These are phyloP conservation scores for Filobasidium wieringae DNA, from an alignment of 768 basidiomycete species.

Conservation along the genomic window DNA sequence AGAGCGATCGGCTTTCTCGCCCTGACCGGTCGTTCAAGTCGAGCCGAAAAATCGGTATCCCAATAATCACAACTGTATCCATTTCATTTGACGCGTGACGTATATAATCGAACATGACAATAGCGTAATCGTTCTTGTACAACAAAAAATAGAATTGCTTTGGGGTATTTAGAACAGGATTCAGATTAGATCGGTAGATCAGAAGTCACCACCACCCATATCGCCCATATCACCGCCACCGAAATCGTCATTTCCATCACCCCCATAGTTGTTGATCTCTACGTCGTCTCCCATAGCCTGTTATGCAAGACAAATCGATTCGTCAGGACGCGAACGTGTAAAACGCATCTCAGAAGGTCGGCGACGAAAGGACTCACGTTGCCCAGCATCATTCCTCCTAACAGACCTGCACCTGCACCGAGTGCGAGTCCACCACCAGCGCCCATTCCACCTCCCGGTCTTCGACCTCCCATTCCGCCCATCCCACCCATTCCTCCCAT, in stretches of 20 bases:
- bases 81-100: too few species aligned
- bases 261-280: background rate
- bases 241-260: constrained; percentile 3
- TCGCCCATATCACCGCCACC: constrained; percentile 12
- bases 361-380: background rate
- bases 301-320: background rate
- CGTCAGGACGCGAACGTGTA: background rate
- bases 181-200: too few species aligned
- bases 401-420: constrained; percentile 8
- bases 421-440: constrained; percentile 8
- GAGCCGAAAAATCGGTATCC: too few species aligned
- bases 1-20: too few species aligned
- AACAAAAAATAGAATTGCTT: too few species aligned
- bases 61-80: too few species aligned
- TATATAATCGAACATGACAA: too few species aligned
- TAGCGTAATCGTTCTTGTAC: too few species aligned
- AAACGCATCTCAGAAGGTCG: background rate
- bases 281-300: constrained; percentile 3
- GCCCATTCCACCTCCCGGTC: constrained; percentile 4
- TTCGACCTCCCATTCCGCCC: background rate
- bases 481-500: background rate
- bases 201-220: too few species aligned
- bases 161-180: too few species aligned
- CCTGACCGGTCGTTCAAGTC: too few species aligned
- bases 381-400: constrained; percentile 13